A percentile compares a stretch with the other conserved stretches of the same genome.
phyloP scores from a whole-genome alignment of 495 filamentous ascomycete genomes.

The Penicillium chermesinum region DNA sequence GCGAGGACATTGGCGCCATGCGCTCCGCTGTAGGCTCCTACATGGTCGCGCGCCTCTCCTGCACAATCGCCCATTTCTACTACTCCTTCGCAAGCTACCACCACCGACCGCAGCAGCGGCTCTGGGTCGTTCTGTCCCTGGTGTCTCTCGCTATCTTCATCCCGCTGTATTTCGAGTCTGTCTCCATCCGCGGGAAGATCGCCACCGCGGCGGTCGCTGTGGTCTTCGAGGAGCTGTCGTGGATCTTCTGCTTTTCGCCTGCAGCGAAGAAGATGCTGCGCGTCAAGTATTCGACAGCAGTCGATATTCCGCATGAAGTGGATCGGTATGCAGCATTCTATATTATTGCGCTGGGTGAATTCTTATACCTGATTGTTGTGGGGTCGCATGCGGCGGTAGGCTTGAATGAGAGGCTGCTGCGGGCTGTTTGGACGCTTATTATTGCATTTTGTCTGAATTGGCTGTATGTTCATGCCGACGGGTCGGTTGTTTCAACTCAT shows the following conservation, averaged over 20 bases:
- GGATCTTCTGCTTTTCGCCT: slow-evolving; percentile 33
- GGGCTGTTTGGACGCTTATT: slow-evolving; percentile 39
- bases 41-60: slow-evolving; percentile 27
- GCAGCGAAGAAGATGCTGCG: slow-evolving; percentile 30
- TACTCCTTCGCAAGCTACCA: slow-evolving; percentile 38
- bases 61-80: slow-evolving; percentile 24
- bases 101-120: slow-evolving; percentile 32
- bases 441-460: slow-evolving; percentile 46
- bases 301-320: slow-evolving; percentile 43
- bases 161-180: slow-evolving; percentile 32
- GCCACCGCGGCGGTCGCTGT: slow-evolving; percentile 34
- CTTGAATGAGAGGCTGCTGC: slow-evolving; percentile 29
- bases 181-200: slow-evolving; percentile 35
- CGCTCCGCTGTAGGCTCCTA: slow-evolving; percentile 37
- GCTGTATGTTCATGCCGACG: slow-evolving; percentile 38
- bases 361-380: slow-evolving; percentile 40
- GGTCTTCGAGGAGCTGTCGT: slow-evolving; percentile 25
- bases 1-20: slow-evolving; percentile 37
- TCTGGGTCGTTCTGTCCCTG: slow-evolving; percentile 26
- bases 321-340: slow-evolving; percentile 47
- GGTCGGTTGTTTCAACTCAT: slow-evolving; percentile 28
- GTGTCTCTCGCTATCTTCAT: slow-evolving; percentile 34
- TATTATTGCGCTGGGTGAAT: slow-evolving; percentile 48
- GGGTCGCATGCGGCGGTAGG: slow-evolving; percentile 34
- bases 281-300: slow-evolving; percentile 32